Base-by-base conservation (phyloP, 371 early-diverging fungal species). In the Polyrhizophydium stewartii region DNA sequence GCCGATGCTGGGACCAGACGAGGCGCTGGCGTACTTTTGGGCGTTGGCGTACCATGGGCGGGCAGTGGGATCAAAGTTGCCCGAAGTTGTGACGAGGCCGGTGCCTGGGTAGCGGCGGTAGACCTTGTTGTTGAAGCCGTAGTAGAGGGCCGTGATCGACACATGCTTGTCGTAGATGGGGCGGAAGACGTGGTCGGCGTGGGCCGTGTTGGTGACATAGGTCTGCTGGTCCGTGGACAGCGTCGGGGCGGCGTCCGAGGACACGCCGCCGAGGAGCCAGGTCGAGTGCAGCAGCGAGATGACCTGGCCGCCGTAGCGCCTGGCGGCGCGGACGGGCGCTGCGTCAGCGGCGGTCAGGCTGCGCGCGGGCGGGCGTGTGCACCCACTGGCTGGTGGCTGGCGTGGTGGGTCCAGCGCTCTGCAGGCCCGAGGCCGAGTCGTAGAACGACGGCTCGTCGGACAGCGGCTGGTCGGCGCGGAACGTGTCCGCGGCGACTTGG, bases 31-130 rank as follows among this genome's bases (percentile, higher is more conserved):
- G 64, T 64, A 52, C 38, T 32, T 41, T 31, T 32, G 3, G 3
- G 58, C 62, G n/a, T 47, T 37, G 2, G 21, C 51, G 65, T 69
- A 69, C 69, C 69, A 69, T 6, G 69, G 62, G 3, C 69, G 60
- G 7, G 19, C 33, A 25, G 60, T 28, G 21, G 69, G 69, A 49
- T 69, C 69, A 40, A 64, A 69, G 27, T 61, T 28, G 21, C 58
- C 51, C 25, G 12, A 31, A 35, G 40, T n/a, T 37, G 17, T 22
- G 49, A 32, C 28, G 50, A 45, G 41, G 56, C 63, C 61, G 31
- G 60, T 62, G 51, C 67, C 62, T 22, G 62, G 67, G 37, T 37
- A 62, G 6, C 47, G 49, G 16, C 58, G 63, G 59, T 58, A 62
- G 22, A 67, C 19, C 2, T 55, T 59, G 41, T 25, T 53, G 12